Evolutionary conservation across 192 early-diverging fungal species (phyloP), one percentile per base, ranked within the genome.

Genomic region (Coemansia sp.): DNA sequence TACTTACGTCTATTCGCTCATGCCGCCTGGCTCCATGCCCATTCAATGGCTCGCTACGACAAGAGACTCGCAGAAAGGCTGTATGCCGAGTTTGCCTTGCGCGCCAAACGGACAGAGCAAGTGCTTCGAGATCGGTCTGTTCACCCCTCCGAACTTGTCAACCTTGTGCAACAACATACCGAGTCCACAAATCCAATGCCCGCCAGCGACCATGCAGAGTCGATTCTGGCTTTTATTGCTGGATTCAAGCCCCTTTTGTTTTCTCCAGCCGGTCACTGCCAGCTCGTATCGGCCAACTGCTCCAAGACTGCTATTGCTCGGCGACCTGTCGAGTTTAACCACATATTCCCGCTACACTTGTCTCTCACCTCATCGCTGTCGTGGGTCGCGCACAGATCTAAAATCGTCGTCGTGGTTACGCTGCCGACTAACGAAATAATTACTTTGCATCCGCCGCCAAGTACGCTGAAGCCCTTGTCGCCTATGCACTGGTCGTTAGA

Each of bases 341-440:
- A 83, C 42, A n/a, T 68, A 30, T 83, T 83, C 32, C 80, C 80
- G 16, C 63, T 78, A n/a, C 44, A 50, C 33, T 35, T 83, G 4
- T 35, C 64, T 33, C 32, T 78, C 33, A 19, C 40, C 1, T 69
- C 73, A 2, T 61, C 62, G 0, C 39, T 83, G 11, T 40, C 21
- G 0, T 83, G 80, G 80, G 62, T 74, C 1, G 30, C 46, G 10
- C 80, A 46, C 28, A 57, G 69, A n/a, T 42, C 61, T 11, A 46
- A 47, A 4, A 47, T 83, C 0, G 30, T 68, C 3, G 68, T 78
- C 21, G 17, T 30, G 8, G 73, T 75, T 3, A 47, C 62, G 11
- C 42, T 75, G 65, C 80, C 80, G 3, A 75, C 73, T 4, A 76
- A 73, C 64, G 30, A 64, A 6, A 35, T 19, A 11, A 6, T 63